Percentiles rank a stretch among this genome's conserved stretches.
These are phyloP conservation scores for Ramularia endophylla DNA, from an alignment of 2,329 filamentous ascomycete species.

Conservation along the genomic window DNA sequence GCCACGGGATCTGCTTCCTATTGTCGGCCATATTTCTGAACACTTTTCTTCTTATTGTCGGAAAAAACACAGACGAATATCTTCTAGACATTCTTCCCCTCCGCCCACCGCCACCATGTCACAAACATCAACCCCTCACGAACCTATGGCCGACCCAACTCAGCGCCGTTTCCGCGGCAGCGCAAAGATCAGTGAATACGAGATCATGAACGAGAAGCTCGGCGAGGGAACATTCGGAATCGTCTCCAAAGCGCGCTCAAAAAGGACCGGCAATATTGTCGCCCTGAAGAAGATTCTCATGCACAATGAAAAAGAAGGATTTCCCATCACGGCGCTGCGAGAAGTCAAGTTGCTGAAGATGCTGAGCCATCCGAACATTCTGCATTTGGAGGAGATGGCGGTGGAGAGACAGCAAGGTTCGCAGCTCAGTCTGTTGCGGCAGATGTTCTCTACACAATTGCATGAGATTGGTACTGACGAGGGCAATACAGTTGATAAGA, in stretches of 20 bases:
- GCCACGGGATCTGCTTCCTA: background rate
- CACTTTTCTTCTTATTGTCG: too few species aligned
- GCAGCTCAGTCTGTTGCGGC: slow-evolving; percentile 4
- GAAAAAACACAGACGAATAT: background rate
- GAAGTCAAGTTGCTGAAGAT: slow-evolving; percentile 98
- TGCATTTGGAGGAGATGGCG: slow-evolving; percentile 91
- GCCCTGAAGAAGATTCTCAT: slow-evolving; percentile 98
- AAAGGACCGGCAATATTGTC: slow-evolving; percentile 66
- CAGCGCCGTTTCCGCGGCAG: slow-evolving; percentile 69
- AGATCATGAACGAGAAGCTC: slow-evolving; percentile 67
- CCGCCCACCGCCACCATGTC: slow-evolving; percentile 26
- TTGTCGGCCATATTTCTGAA: too few species aligned
- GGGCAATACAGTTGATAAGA: slow-evolving; percentile 22
- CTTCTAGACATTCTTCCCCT: background rate
- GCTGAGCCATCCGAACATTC: slow-evolving; percentile 82
- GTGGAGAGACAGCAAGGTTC: slow-evolving; percentile 78
- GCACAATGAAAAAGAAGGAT: slow-evolving; percentile 99
- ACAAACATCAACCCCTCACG: slow-evolving; percentile 44
- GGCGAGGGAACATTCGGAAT: slow-evolving; percentile 97
- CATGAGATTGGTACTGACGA: slow-evolving; percentile 6
- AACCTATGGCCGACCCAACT: slow-evolving; percentile 41
- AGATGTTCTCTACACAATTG: slow-evolving; percentile 2
- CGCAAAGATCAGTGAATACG: slow-evolving; percentile 74
- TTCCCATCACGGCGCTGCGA: slow-evolving; percentile 94
- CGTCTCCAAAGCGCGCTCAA: slow-evolving; percentile 82